Evolutionary conservation across 306 rosid genomes (phyloP).

Genomic region (Quercus suber): DNA sequence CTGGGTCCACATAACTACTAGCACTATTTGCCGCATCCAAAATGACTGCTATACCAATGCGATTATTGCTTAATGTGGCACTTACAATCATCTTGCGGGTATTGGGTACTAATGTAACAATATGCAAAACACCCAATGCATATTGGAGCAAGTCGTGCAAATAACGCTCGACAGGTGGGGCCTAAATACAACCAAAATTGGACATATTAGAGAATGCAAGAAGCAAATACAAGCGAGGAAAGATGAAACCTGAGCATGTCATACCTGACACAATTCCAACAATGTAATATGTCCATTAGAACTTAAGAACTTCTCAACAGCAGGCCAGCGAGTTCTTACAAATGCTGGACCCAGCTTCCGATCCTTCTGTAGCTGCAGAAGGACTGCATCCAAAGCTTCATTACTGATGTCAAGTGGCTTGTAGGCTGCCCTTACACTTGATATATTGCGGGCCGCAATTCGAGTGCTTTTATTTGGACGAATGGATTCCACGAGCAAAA

Average conservation of each 20-base stretch:
- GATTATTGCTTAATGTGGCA: slow-evolving; percentile 86
- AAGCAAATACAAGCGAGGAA: neutral
- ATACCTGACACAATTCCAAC: slow-evolving; percentile 98
- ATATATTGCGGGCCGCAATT: slow-evolving; percentile 70
- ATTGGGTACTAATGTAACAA: slow-evolving; percentile 85
- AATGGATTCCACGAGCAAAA: slow-evolving; percentile 79
- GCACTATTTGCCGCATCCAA: slow-evolving; percentile 94
- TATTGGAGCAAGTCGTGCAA: slow-evolving; percentile 95
- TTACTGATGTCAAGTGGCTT: slow-evolving; percentile 92
- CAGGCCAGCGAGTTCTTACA: slow-evolving; percentile 89
- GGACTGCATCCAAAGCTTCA: slow-evolving; percentile 87
- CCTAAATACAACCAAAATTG: slow-evolving; percentile 50
- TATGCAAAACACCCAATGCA: slow-evolving; percentile 93
- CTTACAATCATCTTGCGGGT: slow-evolving; percentile 91
- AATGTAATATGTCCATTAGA: slow-evolving; percentile 81
- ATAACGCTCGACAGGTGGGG: slow-evolving; percentile 94
- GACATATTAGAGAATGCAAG: slow-evolving; percentile 5
- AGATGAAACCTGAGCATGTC: neutral
- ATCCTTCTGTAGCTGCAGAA: slow-evolving; percentile 88
- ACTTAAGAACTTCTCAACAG: slow-evolving; percentile 75
- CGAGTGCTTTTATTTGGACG: slow-evolving; percentile 92
- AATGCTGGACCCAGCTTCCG: slow-evolving; percentile 91
- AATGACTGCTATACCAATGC: slow-evolving; percentile 85
- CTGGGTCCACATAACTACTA: slow-evolving; percentile 84
- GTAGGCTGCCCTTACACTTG: slow-evolving; percentile 88